phyloP scores from a whole-genome alignment of 1,139 yeast species.

The Dujonia santamariae region DNA sequence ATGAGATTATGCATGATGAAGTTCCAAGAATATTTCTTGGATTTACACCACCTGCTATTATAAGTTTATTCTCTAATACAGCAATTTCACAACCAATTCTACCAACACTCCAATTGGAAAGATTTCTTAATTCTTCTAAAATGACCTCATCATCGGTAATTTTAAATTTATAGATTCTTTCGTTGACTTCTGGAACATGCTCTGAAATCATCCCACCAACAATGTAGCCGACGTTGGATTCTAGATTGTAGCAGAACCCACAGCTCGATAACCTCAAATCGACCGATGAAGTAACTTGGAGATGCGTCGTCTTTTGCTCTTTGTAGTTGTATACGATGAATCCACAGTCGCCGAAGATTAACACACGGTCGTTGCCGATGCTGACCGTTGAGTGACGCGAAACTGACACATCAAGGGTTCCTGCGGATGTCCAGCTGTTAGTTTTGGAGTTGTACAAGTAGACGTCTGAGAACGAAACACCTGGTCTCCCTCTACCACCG shows the following conservation, averaged over 20 bases:
- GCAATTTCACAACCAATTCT: conserved; percentile 48
- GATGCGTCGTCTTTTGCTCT: conserved; percentile 14
- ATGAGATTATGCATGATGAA: conserved; percentile 32
- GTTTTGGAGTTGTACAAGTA: conserved; percentile 15
- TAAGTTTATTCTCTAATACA: conserved; percentile 23
- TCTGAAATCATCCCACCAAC: conserved; percentile 53
- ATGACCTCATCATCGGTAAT: conserved; percentile 9
- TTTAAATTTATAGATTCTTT: conserved; percentile 30
- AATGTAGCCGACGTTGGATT: conserved; percentile 35
- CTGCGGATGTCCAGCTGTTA: conserved; percentile 31
- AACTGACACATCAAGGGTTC: conserved; percentile 42
- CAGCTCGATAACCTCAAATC: conserved; percentile 23
- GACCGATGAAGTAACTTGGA: conserved; percentile 10
- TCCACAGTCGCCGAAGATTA: conserved; percentile 45
- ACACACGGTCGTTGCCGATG: conserved; percentile 28
- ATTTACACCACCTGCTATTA: conserved; percentile 64
- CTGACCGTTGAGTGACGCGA: conserved; percentile 53
- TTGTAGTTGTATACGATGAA: conserved; percentile 19
- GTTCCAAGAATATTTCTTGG: conserved; percentile 35
- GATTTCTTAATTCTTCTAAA: too few relatives aligned
- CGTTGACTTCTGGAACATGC: conserved; percentile 29
- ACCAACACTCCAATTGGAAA: conserved; percentile 13
- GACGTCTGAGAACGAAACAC: conserved; percentile 33
- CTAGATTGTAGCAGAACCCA: conserved; percentile 32
- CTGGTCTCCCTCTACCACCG: conserved; percentile 74